Evolutionary conservation across 1,284 basidiomycete genomes (phyloP).

Genomic region (Fomitopsis pinicola): DNA sequence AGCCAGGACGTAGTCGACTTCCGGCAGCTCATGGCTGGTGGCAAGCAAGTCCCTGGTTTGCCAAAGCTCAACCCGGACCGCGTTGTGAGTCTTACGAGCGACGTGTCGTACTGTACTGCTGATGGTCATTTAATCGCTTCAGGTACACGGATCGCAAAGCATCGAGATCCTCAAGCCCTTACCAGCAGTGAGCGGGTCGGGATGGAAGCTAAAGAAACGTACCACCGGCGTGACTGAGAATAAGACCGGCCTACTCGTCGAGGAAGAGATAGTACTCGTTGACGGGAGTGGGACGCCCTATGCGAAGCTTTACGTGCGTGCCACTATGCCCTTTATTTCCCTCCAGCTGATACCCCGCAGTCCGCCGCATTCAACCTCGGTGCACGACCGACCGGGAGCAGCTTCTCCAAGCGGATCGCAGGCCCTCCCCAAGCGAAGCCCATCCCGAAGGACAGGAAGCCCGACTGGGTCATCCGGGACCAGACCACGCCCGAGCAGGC

Average conservation of each 20-base stretch:
- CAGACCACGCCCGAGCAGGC: slow-evolving; percentile 75
- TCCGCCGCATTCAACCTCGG: slow-evolving; percentile 72
- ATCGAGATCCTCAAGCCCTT: slow-evolving; percentile 70
- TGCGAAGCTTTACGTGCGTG: slow-evolving; percentile 65
- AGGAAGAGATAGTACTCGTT: slow-evolving; percentile 57
- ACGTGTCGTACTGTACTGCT: neutral
- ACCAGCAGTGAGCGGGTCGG: slow-evolving; percentile 59
- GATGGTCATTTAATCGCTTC: neutral
- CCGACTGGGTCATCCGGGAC: slow-evolving; percentile 68
- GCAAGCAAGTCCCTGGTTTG: slow-evolving; percentile 49
- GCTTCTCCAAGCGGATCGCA: slow-evolving; percentile 66
- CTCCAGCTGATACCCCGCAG: slow-evolving; percentile 31
- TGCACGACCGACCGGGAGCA: slow-evolving; percentile 65
- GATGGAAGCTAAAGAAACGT: slow-evolving; percentile 61
- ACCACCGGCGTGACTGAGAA: slow-evolving; percentile 72
- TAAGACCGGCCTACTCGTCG: slow-evolving; percentile 75
- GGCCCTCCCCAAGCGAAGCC: slow-evolving; percentile 64
- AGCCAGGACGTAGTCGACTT: slow-evolving; percentile 66
- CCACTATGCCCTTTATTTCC: neutral
- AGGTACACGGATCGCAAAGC: slow-evolving; percentile 70
- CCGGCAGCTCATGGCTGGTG: slow-evolving; percentile 41
- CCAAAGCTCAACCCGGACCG: slow-evolving; percentile 64
- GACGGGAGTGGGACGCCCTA: slow-evolving; percentile 62
- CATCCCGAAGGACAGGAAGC: slow-evolving; percentile 61
- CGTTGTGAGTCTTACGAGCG: slow-evolving; percentile 39